phyloP scores from a whole-genome alignment of 1,139 yeast genomes.

The Maudiozyma humilis region DNA sequence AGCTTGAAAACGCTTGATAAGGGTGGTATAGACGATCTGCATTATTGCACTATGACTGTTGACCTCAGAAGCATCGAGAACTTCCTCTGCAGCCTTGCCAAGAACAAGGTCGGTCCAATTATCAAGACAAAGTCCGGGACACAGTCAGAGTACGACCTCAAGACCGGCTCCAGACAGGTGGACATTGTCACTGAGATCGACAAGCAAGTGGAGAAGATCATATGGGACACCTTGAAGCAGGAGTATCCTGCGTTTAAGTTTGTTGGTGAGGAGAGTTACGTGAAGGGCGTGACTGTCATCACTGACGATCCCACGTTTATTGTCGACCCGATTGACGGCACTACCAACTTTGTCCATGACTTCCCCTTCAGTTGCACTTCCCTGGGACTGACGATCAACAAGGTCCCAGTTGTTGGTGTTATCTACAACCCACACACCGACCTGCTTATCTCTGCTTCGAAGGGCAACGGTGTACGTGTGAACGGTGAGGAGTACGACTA shows the following conservation, averaged over 20 bases:
- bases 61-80: slow-evolving; percentile 20
- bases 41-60: slow-evolving; percentile 16
- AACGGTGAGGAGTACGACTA: slow-evolving; percentile 39
- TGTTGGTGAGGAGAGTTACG: slow-evolving; percentile 53
- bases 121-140: slow-evolving; percentile 44
- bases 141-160: slow-evolving; percentile 44
- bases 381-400: slow-evolving; percentile 44
- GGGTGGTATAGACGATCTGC: no score
- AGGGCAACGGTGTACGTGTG: slow-evolving; percentile 45
- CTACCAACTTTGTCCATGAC: slow-evolving; percentile 52
- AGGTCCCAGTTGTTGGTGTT: slow-evolving; percentile 49
- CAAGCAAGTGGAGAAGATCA: slow-evolving; percentile 45
- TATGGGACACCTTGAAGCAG: slow-evolving; percentile 34
- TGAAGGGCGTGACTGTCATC: slow-evolving; percentile 39
- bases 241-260: slow-evolving; percentile 43
- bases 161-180: slow-evolving; percentile 40
- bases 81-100: slow-evolving; percentile 21
- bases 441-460: slow-evolving; percentile 42
- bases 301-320: slow-evolving; percentile 50
- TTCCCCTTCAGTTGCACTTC: slow-evolving; percentile 56
- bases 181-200: slow-evolving; percentile 55
- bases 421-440: slow-evolving; percentile 49
- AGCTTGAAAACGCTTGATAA: no score
- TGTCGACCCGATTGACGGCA: slow-evolving; percentile 57
- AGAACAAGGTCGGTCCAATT: slow-evolving; percentile 37